Conservation (phyloP, 2,329 filamentous ascomycete species). For the Fulvia fulva region DNA sequence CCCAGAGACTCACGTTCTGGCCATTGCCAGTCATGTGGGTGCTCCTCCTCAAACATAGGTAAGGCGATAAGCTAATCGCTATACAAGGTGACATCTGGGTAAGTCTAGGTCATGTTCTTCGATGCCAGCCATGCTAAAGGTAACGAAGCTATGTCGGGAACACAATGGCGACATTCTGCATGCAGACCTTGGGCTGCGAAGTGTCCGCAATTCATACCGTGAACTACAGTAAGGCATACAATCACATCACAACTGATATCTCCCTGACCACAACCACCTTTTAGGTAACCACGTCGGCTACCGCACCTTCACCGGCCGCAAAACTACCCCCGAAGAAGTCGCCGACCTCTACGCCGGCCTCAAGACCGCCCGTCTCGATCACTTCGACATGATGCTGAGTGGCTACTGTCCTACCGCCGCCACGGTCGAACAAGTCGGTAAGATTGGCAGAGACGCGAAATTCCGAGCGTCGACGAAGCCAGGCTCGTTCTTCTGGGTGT, state of each 20-base stretch:
- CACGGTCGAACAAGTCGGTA: slow-evolving; percentile 76
- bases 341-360: slow-evolving; percentile 79
- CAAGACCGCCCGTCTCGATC: slow-evolving; percentile 74
- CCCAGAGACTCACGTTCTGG: slow-evolving; percentile 68
- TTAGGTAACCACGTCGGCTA: slow-evolving; percentile 95
- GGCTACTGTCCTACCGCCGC: slow-evolving; percentile 90
- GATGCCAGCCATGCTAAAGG: slow-evolving; percentile 15
- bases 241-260: background rate
- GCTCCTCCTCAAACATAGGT: slow-evolving; percentile 30
- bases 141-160: slow-evolving; percentile 84
- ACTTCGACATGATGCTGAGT: slow-evolving; percentile 91
- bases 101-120: slow-evolving; percentile 38
- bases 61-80: slow-evolving; percentile 19
- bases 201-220: slow-evolving; percentile 94
- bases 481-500: slow-evolving; percentile 89
- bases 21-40: slow-evolving; percentile 91
- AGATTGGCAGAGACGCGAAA: slow-evolving; percentile 77
- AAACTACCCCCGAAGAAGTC: slow-evolving; percentile 77
- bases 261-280: background rate
- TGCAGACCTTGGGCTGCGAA: slow-evolving; percentile 91
- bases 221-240: slow-evolving; percentile 75
- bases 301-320: slow-evolving; percentile 78
- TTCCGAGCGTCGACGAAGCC: slow-evolving; percentile 58
- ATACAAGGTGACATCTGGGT: slow-evolving; percentile 68
- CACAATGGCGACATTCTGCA: slow-evolving; percentile 90